Base-by-base conservation (phyloP, 139 green algal genomes). In the Dunaliella sp. region DNA sequence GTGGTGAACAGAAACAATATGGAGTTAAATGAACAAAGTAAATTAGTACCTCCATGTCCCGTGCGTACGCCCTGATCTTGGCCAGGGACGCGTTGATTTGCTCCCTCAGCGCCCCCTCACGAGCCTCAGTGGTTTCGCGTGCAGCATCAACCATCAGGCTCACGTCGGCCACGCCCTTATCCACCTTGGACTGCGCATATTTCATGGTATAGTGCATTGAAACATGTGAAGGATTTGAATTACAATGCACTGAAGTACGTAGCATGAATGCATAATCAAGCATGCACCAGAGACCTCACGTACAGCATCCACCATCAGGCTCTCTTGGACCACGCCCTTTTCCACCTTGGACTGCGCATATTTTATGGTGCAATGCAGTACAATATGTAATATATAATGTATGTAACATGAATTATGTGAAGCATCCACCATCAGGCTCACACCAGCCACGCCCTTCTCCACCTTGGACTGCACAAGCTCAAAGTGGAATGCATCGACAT, bases 31-130 rank as follows among this genome's bases (percentile, higher is more conserved):
- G n/a, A n/a, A n/a, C n/a, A n/a, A n/a, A n/a, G n/a, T n/a, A n/a
- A n/a, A n/a, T n/a, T n/a, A n/a, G n/a, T n/a, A 88, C 88, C 88
- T 90, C 86, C 84, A 89, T 88, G 77, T 92, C 85, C 0, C 88
- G 81, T 0, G 86, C 84, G 35, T 77, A 83, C 2, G 84, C 86
- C 0, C 89, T 86, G 3, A 92, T 85, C 87, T 90, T 92, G 16
- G 75, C 36, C 78, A 92, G 85, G 32, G 89, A 87, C 21, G 31
- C 82, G 75, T 92, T 92, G 82, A 92, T 89, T 77, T 92, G 89
- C 35, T 87, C 81, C 0, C 89, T 78, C 48, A 92, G 80, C 2
- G 73, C 89, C 31, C 85, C 87, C 83, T 92, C 89, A n/a, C 87
- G 82, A 75, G 89, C 89, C 85, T 92, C 87, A 21, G 84, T 88